A percentile compares a stretch with the other conserved stretches of the same genome.
phyloP scores from a whole-genome alignment of 2,329 filamentous ascomycete genomes.

The Hypoxylon rubiginosum region DNA sequence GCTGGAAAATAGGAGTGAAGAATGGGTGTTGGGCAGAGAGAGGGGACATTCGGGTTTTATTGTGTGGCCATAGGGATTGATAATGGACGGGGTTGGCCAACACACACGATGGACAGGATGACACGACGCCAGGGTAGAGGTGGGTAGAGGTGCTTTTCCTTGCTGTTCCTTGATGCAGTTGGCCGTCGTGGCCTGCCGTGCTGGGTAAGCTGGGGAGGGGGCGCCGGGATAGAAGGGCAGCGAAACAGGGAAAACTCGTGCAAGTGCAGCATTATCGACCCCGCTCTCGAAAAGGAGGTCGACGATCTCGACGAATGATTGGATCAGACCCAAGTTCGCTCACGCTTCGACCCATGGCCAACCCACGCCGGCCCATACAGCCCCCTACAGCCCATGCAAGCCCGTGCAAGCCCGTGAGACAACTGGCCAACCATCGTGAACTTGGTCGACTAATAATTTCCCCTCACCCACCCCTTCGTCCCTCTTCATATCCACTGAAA shows the following conservation, averaged over 20 bases:
- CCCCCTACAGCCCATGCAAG: no score
- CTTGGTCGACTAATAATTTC: constrained; percentile 32
- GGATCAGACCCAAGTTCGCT: background rate
- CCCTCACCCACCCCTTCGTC: constrained; percentile 9
- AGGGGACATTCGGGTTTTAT: constrained; percentile 67
- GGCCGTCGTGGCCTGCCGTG: constrained; percentile 43
- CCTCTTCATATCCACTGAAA: constrained; percentile 44
- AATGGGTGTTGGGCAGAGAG: constrained; percentile 55
- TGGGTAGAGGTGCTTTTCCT: constrained; percentile 18
- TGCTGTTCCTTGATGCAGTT: constrained; percentile 32
- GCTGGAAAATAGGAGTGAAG: constrained; percentile 54
- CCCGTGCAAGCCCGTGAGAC: background rate
- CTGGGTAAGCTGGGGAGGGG: constrained; percentile 20
- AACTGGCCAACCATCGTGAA: constrained; percentile 26
- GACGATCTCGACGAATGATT: constrained; percentile 34
- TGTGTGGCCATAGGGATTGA: constrained; percentile 49
- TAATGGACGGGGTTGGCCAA: constrained; percentile 50
- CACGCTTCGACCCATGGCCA: background rate
- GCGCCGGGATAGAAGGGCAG: constrained; percentile 33
- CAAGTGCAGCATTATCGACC: constrained; percentile 31
- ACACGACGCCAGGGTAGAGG: constrained; percentile 43
- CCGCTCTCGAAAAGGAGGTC: constrained; percentile 24
- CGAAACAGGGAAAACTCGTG: constrained; percentile 25
- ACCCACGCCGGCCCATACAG: background rate
- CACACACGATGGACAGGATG: constrained; percentile 38